These are phyloP conservation scores for Lathyrus oleraceus DNA, from an alignment of 306 rosid species.

Conservation along the genomic window DNA sequence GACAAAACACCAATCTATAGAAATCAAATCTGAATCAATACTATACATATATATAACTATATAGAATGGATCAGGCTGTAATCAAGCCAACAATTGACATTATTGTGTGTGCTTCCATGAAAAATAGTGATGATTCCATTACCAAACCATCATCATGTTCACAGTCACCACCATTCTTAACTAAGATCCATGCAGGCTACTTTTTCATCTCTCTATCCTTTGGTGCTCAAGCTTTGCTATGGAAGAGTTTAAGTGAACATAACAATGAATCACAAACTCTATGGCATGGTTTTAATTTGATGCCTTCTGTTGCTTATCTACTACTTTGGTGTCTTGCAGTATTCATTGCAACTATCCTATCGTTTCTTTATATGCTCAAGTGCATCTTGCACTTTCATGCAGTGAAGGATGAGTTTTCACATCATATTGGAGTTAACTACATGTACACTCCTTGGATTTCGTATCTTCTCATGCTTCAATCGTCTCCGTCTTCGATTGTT, in stretches of 20 bases:
- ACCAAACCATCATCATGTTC: conserved; percentile 29
- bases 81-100: conserved; percentile 32
- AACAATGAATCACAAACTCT: conserved; percentile 35
- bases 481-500: conserved; percentile 38
- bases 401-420: conserved; percentile 51
- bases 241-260: conserved; percentile 51
- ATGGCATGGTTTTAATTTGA: conserved; percentile 32
- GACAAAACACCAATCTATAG: conserved; percentile 3
- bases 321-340: conserved; percentile 50
- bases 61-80: conserved; percentile 23
- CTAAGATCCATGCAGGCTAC: conserved; percentile 48
- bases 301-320: conserved; percentile 40
- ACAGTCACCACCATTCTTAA: conserved; percentile 30
- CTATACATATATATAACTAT: background rate
- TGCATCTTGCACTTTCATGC: conserved; percentile 43
- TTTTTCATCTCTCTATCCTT: conserved; percentile 51
- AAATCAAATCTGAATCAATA: background rate
- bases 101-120: conserved; percentile 22
- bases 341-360: conserved; percentile 29
- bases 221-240: conserved; percentile 54
- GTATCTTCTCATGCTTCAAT: conserved; percentile 57
- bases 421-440: conserved; percentile 49
- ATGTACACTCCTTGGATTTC: conserved; percentile 60
- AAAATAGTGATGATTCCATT: background rate
- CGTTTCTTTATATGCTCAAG: conserved; percentile 47